Evolutionary conservation across 495 filamentous ascomycete genomes (phyloP).

Genomic region (Xylaria telfairii): DNA sequence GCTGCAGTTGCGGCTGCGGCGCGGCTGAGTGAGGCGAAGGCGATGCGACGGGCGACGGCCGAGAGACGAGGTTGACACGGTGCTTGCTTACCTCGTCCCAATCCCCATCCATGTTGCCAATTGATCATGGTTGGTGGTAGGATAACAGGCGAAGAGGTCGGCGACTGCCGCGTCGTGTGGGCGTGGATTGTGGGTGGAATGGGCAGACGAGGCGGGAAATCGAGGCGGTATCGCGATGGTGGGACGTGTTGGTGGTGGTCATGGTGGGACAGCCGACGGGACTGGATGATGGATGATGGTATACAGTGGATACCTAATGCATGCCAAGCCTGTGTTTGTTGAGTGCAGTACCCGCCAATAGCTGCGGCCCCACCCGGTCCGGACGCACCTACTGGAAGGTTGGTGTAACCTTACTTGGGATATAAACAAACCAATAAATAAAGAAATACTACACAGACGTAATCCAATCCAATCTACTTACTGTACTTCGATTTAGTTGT

Average conservation of each 20-base stretch:
- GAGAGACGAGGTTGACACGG: conserved; percentile 15
- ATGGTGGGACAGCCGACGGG: neutral
- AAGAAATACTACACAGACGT: no score
- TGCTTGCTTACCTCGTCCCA: conserved; percentile 65
- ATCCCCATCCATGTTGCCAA: conserved; percentile 60
- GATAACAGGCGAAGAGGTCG: neutral
- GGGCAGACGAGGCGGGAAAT: neutral
- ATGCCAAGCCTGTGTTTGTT: neutral
- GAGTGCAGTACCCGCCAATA: neutral
- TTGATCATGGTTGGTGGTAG: conserved; percentile 34
- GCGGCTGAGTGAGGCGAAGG: conserved; percentile 1
- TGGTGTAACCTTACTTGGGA: no score
- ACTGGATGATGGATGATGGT: neutral
- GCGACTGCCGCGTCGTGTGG: neutral
- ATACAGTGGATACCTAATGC: no score
- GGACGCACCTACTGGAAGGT: no score
- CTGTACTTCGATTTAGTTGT: no score
- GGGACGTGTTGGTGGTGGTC: neutral
- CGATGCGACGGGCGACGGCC: neutral
- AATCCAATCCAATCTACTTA: no score
- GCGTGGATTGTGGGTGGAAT: neutral
- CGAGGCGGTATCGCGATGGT: neutral
- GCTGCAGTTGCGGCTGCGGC: neutral
- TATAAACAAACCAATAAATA: no score
- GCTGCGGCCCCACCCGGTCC: neutral